Percentiles rank a stretch among this genome's conserved stretches.
These are phyloP conservation scores for Taphrina communis DNA, from an alignment of 1,139 yeast species.

Conservation along the genomic window DNA sequence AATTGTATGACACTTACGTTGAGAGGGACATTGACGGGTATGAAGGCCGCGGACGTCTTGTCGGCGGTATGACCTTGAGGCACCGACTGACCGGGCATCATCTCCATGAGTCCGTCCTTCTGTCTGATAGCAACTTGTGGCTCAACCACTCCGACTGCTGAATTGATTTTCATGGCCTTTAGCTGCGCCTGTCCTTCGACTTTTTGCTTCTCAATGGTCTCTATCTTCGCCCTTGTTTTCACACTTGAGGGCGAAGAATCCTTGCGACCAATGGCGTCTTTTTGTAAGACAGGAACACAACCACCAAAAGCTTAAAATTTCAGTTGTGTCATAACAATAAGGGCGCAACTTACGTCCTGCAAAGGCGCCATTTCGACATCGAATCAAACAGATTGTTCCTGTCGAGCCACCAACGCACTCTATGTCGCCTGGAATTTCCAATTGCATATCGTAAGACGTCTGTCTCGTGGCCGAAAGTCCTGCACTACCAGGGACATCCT, in stretches of 20 bases:
- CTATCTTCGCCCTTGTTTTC: constrained; percentile 34
- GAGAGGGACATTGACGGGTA: constrained; percentile 23
- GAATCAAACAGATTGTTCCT: constrained; percentile 30
- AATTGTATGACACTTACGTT: constrained; percentile 10
- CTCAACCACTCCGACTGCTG: constrained; percentile 32
- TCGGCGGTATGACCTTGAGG: constrained; percentile 38
- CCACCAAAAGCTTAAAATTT: constrained; percentile 27
- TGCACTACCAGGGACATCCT: constrained; percentile 37
- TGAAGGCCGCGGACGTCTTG: constrained; percentile 31
- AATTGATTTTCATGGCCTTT: constrained; percentile 28
- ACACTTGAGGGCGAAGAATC: constrained; percentile 31
- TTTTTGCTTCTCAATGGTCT: constrained; percentile 31
- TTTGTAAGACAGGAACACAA: constrained; percentile 29
- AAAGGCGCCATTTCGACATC: constrained; percentile 36
- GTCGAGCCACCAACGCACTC: constrained; percentile 37
- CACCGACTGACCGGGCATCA: constrained; percentile 38
- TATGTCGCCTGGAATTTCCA: constrained; percentile 22
- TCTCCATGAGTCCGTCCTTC: constrained; percentile 40
- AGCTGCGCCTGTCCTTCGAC: constrained; percentile 36
- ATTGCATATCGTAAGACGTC: constrained; percentile 33
- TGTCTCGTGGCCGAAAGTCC: constrained; percentile 40
- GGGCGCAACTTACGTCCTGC: constrained; percentile 25
- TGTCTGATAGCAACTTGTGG: constrained; percentile 35
- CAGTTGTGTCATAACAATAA: background rate
- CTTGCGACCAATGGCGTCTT: constrained; percentile 24